phyloP scores from a whole-genome alignment of 345 rosid genomes.

The Tarenaya hassleriana region DNA sequence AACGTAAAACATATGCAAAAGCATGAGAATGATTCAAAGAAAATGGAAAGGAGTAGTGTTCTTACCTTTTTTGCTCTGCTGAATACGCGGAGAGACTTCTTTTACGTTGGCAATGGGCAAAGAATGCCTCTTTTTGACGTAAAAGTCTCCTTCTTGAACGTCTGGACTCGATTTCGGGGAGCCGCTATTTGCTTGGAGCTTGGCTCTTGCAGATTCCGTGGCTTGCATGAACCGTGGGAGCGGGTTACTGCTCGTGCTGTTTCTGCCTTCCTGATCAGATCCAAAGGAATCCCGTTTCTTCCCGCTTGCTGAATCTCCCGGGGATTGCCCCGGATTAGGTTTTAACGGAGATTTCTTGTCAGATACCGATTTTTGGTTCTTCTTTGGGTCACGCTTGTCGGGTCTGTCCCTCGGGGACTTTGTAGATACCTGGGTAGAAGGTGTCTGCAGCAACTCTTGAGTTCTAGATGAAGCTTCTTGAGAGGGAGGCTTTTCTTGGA shows the following conservation, averaged over 20 bases:
- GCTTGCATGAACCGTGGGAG: conserved; percentile 79
- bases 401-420: conserved; percentile 28
- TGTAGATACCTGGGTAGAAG: conserved; percentile 35
- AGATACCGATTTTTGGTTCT: conserved; percentile 38
- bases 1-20: too few species aligned
- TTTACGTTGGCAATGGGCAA: conserved; percentile 58
- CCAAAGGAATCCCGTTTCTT: conserved; percentile 55
- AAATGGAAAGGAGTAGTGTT: too few species aligned
- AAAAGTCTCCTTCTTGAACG: conserved; percentile 47
- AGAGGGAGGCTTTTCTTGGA: not conserved
- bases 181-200: conserved; percentile 42
- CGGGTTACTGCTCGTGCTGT: conserved; percentile 45
- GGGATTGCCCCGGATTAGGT: conserved; percentile 37
- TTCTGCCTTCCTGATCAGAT: conserved; percentile 48
- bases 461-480: conserved; percentile 29
- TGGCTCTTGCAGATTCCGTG: conserved; percentile 72
- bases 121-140: conserved; percentile 62
- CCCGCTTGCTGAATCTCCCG: conserved; percentile 43
- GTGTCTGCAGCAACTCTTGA: conserved; percentile 10
- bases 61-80: conserved; percentile 12
- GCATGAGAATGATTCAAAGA: too few species aligned
- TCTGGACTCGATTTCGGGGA: conserved; percentile 79
- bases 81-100: conserved; percentile 59
- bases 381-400: conserved; percentile 36
- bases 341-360: conserved; percentile 42